A percentile compares a stretch with the other conserved stretches of the same genome.
phyloP scores from a whole-genome alignment of 345 rosid species.

The Kandelia obovata region DNA sequence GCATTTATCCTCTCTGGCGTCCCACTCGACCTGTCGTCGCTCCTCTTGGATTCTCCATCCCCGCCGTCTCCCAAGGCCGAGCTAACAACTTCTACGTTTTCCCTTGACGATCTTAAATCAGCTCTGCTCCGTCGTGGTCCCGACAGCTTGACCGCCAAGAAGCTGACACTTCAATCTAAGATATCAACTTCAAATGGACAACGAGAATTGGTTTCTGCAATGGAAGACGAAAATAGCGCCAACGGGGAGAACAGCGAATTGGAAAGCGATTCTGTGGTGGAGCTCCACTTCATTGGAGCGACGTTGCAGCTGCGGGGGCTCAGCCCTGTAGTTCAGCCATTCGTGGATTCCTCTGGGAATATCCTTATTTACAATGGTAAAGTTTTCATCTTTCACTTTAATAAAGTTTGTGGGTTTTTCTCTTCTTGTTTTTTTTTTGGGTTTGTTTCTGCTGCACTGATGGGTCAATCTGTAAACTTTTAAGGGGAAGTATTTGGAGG shows the following conservation, averaged over 20 bases:
- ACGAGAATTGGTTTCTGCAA: constrained; percentile 16
- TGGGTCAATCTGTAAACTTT: constrained; percentile 6
- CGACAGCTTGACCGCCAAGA: constrained; percentile 56
- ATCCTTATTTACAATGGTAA: constrained; percentile 70
- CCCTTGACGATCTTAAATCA: constrained; percentile 55
- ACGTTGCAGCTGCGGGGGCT: constrained; percentile 80
- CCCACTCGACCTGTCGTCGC: constrained; percentile 39
- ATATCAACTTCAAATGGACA: constrained; percentile 15
- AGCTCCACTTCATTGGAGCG: constrained; percentile 63
- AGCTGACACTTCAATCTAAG: constrained; percentile 35
- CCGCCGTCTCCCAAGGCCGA: not conserved
- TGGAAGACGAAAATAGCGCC: constrained; percentile 23
- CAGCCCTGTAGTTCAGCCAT: constrained; percentile 51
- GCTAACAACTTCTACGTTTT: not conserved
- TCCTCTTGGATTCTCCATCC: constrained; percentile 16
- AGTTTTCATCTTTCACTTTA: not conserved
- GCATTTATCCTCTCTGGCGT: constrained; percentile 58
- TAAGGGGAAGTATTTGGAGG: constrained; percentile 83
- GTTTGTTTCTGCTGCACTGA: not conserved
- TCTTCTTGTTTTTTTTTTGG: not conserved
- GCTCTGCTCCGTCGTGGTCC: constrained; percentile 69
- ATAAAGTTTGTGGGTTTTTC: not conserved
- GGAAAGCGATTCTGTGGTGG: constrained; percentile 22
- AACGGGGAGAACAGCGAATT: constrained; percentile 10
- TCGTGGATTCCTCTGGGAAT: constrained; percentile 55